Evolutionary conservation across 106 monocot species (phyloP), one percentile per base, ranked within the genome.

Genomic region (Xerophyta viscosa): DNA sequence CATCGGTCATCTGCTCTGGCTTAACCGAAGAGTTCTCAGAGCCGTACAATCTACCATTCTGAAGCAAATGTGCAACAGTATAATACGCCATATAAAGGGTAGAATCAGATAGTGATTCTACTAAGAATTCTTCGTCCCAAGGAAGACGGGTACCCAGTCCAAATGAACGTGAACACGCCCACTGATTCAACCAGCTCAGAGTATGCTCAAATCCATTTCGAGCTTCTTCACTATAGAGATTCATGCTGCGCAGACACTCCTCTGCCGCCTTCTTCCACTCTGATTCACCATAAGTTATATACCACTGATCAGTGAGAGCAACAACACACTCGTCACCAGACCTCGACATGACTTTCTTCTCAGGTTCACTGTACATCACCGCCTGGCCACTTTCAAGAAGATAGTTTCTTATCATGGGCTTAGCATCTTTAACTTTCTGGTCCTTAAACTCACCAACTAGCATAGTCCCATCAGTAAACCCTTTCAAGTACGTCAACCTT

Each of bases 161-260:
- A 69, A 87, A 92, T 29, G 92, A 92, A 11, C 92, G 69, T 17
- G 92, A 92, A 49, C 92, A 92, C n/a, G 92, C 92, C 92, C 92
- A 92, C 66, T 92, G 92, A 67, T 87, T 92, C 60, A 92, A 55
- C 92, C 92, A 92, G 56, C 83, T 60, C 60, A 92, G 29, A 20
- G 92, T 92, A 53, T 92, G 87, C 56, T 77, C 87, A 53, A 92
- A 92, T 10, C 77, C 83, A 71, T 87, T 66, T 8, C 80, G 57
- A 8, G 92, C 60, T 66, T 92, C 92, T 12, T 72, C 74, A 36
- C 60, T 66, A 57, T 63, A 92, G 4, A 80, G 71, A 28, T 87
- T 83, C 92, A 92, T 92, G 23, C 31, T 56, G 13, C 70, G 20
- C 21, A 92, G 67, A 61, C 92, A 92, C 28, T 73, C 76, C 48